phyloP scores from a whole-genome alignment of 148 eudicot species.

The Selenicereus undatus region DNA sequence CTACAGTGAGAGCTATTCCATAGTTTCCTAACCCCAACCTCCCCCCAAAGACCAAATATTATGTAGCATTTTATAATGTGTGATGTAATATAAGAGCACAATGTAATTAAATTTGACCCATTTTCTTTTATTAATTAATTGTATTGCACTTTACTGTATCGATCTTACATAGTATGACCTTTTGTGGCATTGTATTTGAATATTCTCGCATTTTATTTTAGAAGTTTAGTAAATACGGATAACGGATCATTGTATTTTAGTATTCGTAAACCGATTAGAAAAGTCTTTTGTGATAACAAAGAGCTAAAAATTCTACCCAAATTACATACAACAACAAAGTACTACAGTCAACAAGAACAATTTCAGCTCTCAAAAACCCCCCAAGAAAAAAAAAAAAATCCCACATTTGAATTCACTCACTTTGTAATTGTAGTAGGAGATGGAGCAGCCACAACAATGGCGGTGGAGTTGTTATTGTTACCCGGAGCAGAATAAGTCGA shows the following conservation, averaged over 20 bases:
- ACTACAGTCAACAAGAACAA: neutral
- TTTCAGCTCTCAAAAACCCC: neutral
- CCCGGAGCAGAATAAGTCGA: neutral
- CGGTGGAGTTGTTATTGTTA: conserved; percentile 3
- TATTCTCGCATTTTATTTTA: too few species aligned
- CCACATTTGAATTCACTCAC: neutral
- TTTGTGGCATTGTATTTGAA: too few species aligned
- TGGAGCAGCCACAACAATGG: neutral
- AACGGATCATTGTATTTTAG: neutral
- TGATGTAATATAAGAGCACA: too few species aligned
- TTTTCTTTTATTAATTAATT: too few species aligned
- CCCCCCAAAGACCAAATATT: neutral
- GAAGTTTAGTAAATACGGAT: too few species aligned
- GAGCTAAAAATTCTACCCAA: neutral
- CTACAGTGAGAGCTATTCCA: neutral
- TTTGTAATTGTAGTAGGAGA: conserved; percentile 2
- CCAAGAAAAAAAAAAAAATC: neutral
- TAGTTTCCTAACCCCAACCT: too few species aligned
- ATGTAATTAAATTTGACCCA: neutral
- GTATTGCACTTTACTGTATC: too few species aligned
- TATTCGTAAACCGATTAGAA: neutral
- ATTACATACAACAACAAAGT: neutral
- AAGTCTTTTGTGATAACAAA: neutral
- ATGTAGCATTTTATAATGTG: neutral
- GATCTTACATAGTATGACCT: too few species aligned